Evolutionary conservation across 2,329 filamentous ascomycete genomes (phyloP), one percentile per base, ranked within the genome.

Genomic region (Verticillium nubilum): DNA sequence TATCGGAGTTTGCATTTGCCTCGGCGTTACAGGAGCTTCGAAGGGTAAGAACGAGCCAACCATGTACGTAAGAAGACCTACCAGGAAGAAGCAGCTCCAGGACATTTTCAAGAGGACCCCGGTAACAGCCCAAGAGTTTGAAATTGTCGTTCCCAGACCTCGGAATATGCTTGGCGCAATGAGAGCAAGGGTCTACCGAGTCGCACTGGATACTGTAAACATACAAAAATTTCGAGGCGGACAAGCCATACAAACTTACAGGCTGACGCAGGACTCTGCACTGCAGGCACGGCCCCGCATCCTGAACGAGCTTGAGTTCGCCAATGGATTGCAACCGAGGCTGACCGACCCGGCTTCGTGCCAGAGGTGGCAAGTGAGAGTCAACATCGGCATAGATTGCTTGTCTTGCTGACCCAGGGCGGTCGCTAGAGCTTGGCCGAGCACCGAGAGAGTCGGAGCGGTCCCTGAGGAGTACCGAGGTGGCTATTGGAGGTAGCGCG

Each of bases 321-420:
- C 78, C 81, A 53, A 86, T 85, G 19, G 83, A 85, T 65, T 85
- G 77, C 1, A 86, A 71, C 26, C 80, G 78, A 37, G 80, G 77
- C 62, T 81, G 81, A 3, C 79, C 80, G 29, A 80, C 75, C 52
- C 81, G 76, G 58, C 78, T 81, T 62, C 78, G 74, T 68, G 84
- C 84, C 59, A 85, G 65, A 4, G 83, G 83, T 7, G 83, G 83
- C 2, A 86, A 72, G 47, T 83, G 70, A 19, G 80, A 76, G 58
- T 85, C 81, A 37, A 76, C 72, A 54, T 82, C 80, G 1, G 77
- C 72, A 57, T 83, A 80, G 10, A 74, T 68, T 5, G 77, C 78
- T 29, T 71, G 73, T 60, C 77, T 73, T 65, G 72, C 63, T 57
- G 66, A 63, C 2, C 62, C 62, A 10, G 76, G 65, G 35, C 74